Base-by-base conservation (phyloP, 305 asterid species). In the Lippia alba region DNA sequence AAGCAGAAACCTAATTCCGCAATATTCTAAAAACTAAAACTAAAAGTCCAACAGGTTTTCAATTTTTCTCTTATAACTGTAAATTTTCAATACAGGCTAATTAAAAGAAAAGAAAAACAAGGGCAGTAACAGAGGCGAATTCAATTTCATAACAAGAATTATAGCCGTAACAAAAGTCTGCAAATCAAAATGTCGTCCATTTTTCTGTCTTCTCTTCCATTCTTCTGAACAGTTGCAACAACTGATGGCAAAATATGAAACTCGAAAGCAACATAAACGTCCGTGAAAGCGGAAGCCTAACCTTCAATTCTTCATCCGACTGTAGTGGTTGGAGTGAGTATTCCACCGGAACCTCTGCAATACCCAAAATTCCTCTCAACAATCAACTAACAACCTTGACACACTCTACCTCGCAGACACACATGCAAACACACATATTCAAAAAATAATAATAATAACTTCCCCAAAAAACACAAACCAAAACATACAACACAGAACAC, bases 271-370 rank as follows among this genome's bases (percentile, higher is more conserved):
- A 57, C 67, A 36, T 14, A 17, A 12, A 54, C 36, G 45, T 46
- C 69, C 49, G 30, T 64, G 12, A 32, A 12, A 69, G 20, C 14
- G 18, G 74, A 66, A 58, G 50, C 12, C 87, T 49, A 69, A 91
- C 97, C 94, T 86, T 83, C 68, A 78, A 32, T 58, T 73, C 75
- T 51, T 69, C 80, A n/a, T 72, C 75, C 15, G 81, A 48, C 32
- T 44, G 76, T 50, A 74, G 64, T 34, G 91, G 81, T 60, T 79
- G 83, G 78, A 81, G 66, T 46, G 83, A 74, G 80, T 75, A 83
- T 60, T 86, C 83, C 69, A 82, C 84, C 0, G 92, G 94, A 71
- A 87, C 91, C 80, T 84, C 97, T 89, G 90, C 72, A 64, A 59
- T 53, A 56, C 17, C 16, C 34, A 45, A 56, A 64, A 70, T 57